Base-by-base conservation (phyloP, 2,329 filamentous ascomycete genomes). In the Botrytis paeoniae region DNA sequence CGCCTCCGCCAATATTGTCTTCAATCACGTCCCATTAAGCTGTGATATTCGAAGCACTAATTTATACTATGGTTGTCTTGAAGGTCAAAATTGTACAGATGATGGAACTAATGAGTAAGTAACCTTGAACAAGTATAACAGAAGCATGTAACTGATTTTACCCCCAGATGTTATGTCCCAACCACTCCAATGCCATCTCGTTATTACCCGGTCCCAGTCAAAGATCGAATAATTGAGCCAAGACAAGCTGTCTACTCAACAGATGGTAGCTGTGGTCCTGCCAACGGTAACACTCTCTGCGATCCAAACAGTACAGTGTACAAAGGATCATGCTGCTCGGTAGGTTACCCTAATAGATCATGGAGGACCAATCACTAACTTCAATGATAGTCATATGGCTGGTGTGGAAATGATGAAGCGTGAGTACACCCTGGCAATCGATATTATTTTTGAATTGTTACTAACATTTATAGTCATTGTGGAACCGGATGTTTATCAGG, bases 1-100 rank as follows among this genome's bases (percentile, higher is more conserved):
- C 25, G 79, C 80, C 32, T 79, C 80, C 9, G 85, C 84, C 71
- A 87, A 86, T 77, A 86, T 87, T 78, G 82, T 84, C 74, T 85
- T 86, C 78, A 78, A 80, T 54, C 83, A 83, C 80, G 83, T 85
- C 14, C 81, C 84, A 66, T 82, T 85, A 35, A 81, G 74, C 5
- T 87, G 85, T 78, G 78, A 83, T 70, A 76, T 77, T 72, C 77
- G 57, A n/a, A 76, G 76, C 70, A 57, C 72, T 0, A 71, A 77
- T 20, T 20, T 80, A 65, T 80, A 80, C 70, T 74, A 79, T 74
- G 79, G 80, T 20, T 81, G 80, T 75, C 77, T 81, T 45, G 76
- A 76, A 57, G 79, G 79, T 48, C 80, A 81, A 70, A 65, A 74
- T 20, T 80, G 80, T 65, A 77, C 70, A 14, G 66, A 75, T 4